Percentiles rank a stretch among this genome's conserved stretches.
Conservation (phyloP, 441 rosid species). For the Euphorbia corollata region DNA sequence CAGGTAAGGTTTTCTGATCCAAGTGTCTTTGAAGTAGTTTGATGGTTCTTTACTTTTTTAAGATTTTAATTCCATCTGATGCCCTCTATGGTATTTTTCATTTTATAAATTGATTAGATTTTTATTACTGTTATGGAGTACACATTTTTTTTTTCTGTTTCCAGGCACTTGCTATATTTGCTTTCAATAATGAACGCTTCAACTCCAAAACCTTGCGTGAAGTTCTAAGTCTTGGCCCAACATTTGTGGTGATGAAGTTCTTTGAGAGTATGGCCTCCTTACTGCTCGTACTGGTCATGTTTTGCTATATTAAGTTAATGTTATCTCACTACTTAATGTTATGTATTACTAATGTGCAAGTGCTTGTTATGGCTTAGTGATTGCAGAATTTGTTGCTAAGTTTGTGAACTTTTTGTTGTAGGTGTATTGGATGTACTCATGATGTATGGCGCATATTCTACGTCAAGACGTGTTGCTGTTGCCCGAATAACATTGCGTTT, state of each 20-base stretch:
- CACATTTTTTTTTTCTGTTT: not conserved
- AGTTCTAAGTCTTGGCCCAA: slow-evolving; percentile 93
- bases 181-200: slow-evolving; percentile 54
- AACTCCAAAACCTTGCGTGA: slow-evolving; percentile 52
- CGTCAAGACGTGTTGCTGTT: slow-evolving; percentile 67
- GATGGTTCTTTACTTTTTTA: too few species aligned
- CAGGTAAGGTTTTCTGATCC: slow-evolving; percentile 52
- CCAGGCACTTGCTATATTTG: slow-evolving; percentile 86
- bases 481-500: slow-evolving; percentile 86
- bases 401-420: slow-evolving; percentile 28
- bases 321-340: not conserved
- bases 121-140: slow-evolving; percentile 1
- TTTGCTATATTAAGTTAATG: not conserved
- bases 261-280: slow-evolving; percentile 54
- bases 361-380: not conserved
- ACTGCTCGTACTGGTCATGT: not conserved
- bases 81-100: not conserved
- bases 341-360: not conserved
- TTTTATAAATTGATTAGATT: not conserved
- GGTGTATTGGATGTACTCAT: slow-evolving; percentile 87
- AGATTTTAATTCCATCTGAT: not conserved
- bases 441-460: slow-evolving; percentile 98
- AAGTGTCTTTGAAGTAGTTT: slow-evolving; percentile 2
- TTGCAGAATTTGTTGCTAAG: slow-evolving; percentile 14
- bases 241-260: slow-evolving; percentile 92